Evolutionary conservation across 768 basidiomycete species (phyloP).

Genomic region (Pleurotus ostreatus): DNA sequence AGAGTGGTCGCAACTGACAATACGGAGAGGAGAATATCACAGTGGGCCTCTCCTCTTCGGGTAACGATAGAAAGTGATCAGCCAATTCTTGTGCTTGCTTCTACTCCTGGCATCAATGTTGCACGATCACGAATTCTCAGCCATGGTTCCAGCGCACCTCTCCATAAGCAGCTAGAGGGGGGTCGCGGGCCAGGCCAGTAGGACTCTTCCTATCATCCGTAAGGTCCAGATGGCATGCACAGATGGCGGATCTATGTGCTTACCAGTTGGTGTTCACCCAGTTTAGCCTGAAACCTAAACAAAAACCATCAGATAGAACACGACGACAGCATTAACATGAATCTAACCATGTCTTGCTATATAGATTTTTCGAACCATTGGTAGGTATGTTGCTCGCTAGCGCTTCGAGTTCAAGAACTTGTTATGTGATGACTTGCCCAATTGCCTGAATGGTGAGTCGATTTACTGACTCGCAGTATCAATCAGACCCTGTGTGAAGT

Average conservation of each 20-base stretch:
- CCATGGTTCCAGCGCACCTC: slow-evolving; percentile 35
- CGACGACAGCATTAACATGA: too few relatives aligned
- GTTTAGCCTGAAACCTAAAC: slow-evolving; percentile 68
- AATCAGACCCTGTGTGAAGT: too few relatives aligned
- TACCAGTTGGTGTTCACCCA: slow-evolving; percentile 69
- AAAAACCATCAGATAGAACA: slow-evolving; percentile 6
- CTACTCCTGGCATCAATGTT: slow-evolving; percentile 23
- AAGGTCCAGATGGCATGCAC: neutral
- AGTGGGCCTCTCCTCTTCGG: slow-evolving; percentile 64
- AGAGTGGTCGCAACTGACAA: slow-evolving; percentile 39
- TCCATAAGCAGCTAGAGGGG: slow-evolving; percentile 69
- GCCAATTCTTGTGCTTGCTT: slow-evolving; percentile 74
- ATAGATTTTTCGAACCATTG: slow-evolving; percentile 61
- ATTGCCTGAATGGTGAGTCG: too few relatives aligned
- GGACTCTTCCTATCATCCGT: slow-evolving; percentile 45
- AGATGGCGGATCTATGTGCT: slow-evolving; percentile 15
- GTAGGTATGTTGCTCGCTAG: neutral
- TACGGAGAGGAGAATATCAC: slow-evolving; percentile 84
- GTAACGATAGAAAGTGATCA: slow-evolving; percentile 57
- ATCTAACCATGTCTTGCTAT: slow-evolving; percentile 62
- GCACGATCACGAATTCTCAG: too few relatives aligned
- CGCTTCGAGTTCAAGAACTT: neutral
- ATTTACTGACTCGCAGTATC: too few relatives aligned
- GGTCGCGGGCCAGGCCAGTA: slow-evolving; percentile 70
- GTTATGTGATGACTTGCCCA: too few relatives aligned